Percentiles rank a stretch among this genome's conserved stretches.
Evolutionary conservation across 2,329 filamentous ascomycete genomes (phyloP).

Genomic region (Trichoderma asperellum): DNA sequence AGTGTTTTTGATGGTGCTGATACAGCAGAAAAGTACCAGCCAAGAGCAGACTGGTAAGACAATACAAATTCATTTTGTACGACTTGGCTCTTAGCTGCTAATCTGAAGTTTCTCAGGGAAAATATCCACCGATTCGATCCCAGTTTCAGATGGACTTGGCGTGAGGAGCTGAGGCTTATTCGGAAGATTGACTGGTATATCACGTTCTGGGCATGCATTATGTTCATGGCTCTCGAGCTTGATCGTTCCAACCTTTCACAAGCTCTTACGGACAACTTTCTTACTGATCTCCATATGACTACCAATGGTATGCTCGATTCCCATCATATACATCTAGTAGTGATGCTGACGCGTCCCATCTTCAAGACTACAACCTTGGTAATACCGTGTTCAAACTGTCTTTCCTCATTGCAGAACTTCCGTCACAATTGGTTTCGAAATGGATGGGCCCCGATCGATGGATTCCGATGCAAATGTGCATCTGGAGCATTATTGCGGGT

Average conservation of each 20-base stretch:
- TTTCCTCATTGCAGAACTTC: conserved; percentile 49
- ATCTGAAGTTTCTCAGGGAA: conserved; percentile 46
- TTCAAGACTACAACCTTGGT: conserved; percentile 42
- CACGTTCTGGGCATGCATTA: conserved; percentile 49
- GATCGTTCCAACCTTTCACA: conserved; percentile 53
- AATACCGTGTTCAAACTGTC: conserved; percentile 41
- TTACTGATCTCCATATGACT: conserved; percentile 47
- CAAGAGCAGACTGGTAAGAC: conserved; percentile 35
- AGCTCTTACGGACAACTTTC: conserved; percentile 53
- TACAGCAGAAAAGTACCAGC: conserved; percentile 43
- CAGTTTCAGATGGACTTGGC: conserved; percentile 56
- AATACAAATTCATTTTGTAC: too few species aligned
- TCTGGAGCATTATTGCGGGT: conserved; percentile 58
- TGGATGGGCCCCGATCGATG: conserved; percentile 62
- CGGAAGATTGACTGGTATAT: conserved; percentile 48
- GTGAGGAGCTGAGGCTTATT: conserved; percentile 60
- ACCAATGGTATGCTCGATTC: conserved; percentile 36
- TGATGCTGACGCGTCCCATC: neutral
- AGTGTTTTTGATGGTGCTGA: conserved; percentile 47
- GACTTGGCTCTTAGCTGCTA: conserved; percentile 30
- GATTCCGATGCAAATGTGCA: conserved; percentile 62
- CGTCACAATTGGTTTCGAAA: conserved; percentile 63
- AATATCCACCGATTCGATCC: conserved; percentile 63
- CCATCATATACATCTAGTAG: too few species aligned
- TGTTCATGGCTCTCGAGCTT: conserved; percentile 57